Evolutionary conservation across 805 yeast genomes (phyloP), one percentile per base, ranked within the genome.

Genomic region (Candida suzukii): DNA sequence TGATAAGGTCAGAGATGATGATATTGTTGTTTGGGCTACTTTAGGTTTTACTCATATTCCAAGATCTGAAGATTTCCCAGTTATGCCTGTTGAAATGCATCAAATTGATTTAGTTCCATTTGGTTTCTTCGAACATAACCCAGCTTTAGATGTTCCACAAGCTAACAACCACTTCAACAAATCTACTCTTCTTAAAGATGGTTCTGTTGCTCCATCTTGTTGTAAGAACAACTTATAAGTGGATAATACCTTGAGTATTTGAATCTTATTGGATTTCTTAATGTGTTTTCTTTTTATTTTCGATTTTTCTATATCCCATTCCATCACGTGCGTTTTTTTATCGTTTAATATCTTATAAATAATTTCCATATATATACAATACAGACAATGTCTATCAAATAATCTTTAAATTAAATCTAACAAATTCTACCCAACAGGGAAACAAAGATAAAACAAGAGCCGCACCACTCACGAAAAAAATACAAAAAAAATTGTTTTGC

Each of bases 11-110:
- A 80, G 90, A 74, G 75, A 83, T 61, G 80, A 80, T 17, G 90
- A 84, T 52, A 59, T 78, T 43, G 88, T 84, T 45, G 81, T 84
- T 35, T 84, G 91, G 90, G 83, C 85, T 48, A 83, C 93, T 36
- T 60, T 84, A 58, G 88, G 87, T 22, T 74, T 84, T 67, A 84
- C 91, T 3, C 95, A 84, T 58, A 75, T 83, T 53, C 93, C 93
- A 53, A 74, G 86, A 55, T 78, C 81, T 29, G 95, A 84, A 66
- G 91, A 84, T 61, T 84, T 85, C 82, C 95, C 95, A 38, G 90
- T 84, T 40, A 84, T 84, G 95, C 90, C 93, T 27, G 85, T 81
- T 43, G 95, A 84, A 64, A 79, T 78, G 48, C 79, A 82, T 67
- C 76, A 72, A 53, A 78, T 83, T 51, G 70, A 75, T 44, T 70